Conservation (phyloP, 2,329 filamentous ascomycete species). For the Colletotrichum lini region DNA sequence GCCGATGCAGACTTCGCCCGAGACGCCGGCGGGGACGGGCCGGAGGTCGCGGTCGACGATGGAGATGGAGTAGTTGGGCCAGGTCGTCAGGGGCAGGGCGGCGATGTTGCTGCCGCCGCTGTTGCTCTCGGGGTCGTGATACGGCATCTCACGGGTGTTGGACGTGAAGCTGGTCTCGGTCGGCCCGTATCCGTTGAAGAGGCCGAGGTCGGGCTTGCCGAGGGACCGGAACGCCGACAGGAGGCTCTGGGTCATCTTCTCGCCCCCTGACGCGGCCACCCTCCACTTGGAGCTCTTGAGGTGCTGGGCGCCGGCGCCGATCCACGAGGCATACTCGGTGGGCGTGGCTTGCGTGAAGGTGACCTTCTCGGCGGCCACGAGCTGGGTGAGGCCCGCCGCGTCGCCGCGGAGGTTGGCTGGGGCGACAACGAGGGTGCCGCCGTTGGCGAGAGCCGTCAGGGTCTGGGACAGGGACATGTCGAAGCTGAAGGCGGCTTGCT, state of each 20-base stretch:
- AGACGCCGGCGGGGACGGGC: constrained; percentile 55
- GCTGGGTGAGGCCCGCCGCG: constrained; percentile 50
- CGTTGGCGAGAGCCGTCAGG: constrained; percentile 53
- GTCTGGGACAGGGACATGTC: constrained; percentile 58
- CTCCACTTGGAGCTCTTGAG: too few relatives aligned
- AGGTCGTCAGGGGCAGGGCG: constrained; percentile 26
- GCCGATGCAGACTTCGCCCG: constrained; percentile 52
- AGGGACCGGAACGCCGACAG: constrained; percentile 1
- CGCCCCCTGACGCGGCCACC: too few relatives aligned
- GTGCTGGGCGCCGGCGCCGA: constrained; percentile 43
- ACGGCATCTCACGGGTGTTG: too few relatives aligned
- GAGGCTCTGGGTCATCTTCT: too few relatives aligned
- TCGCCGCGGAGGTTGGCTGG: constrained; percentile 50
- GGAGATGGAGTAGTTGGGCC: constrained; percentile 55
- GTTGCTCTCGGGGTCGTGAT: too few relatives aligned
- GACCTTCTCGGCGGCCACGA: constrained; percentile 54
- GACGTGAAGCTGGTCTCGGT: constrained; percentile 11
- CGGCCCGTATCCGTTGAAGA: constrained; percentile 14
- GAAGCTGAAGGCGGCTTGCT: constrained; percentile 58
- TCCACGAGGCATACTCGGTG: constrained; percentile 56
- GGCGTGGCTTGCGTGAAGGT: constrained; percentile 57
- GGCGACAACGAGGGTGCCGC: constrained; percentile 55
- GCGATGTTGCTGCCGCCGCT: constrained; percentile 44
- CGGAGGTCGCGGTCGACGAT: constrained; percentile 55
- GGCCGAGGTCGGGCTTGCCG: constrained; percentile 17